Evolutionary conservation across 1,284 basidiomycete species (phyloP).

Genomic region (Ceratobasidium sp.): DNA sequence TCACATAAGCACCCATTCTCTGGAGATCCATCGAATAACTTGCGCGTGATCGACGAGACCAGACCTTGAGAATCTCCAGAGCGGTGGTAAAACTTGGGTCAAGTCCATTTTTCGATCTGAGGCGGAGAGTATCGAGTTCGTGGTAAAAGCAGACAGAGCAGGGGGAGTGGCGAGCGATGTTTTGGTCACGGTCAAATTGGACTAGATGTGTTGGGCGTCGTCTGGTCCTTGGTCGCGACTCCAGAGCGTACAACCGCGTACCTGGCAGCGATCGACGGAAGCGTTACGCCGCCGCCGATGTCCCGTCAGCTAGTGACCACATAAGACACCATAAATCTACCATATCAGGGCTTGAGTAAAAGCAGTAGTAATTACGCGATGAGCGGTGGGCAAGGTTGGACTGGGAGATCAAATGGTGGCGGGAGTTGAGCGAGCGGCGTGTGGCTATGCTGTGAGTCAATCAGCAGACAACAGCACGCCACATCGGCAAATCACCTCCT

Average conservation of each 20-base stretch:
- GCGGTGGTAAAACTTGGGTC: constrained; percentile 71
- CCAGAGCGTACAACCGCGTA: constrained; percentile 96
- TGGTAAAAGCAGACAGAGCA: constrained; percentile 78
- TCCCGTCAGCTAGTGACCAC: neutral
- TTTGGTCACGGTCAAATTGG: constrained; percentile 81
- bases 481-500: too few relatives aligned
- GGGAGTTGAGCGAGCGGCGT: too few relatives aligned
- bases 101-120: constrained; percentile 82
- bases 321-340: too few relatives aligned
- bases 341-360: too few relatives aligned
- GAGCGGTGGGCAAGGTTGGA: too few relatives aligned
- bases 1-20: constrained; percentile 94
- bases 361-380: too few relatives aligned
- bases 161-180: constrained; percentile 74
- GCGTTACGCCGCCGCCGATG: constrained; percentile 56
- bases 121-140: constrained; percentile 86
- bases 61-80: constrained; percentile 74
- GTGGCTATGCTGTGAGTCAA: too few relatives aligned
- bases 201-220: constrained; percentile 81
- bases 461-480: too few relatives aligned
- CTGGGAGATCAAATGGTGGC: too few relatives aligned
- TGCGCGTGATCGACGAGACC: constrained; percentile 88
- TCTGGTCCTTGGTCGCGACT: constrained; percentile 88
- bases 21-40: constrained; percentile 90
- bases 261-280: constrained; percentile 82